Conservation (phyloP, 2,329 filamentous ascomycete species). For the Beauveria sp. region DNA sequence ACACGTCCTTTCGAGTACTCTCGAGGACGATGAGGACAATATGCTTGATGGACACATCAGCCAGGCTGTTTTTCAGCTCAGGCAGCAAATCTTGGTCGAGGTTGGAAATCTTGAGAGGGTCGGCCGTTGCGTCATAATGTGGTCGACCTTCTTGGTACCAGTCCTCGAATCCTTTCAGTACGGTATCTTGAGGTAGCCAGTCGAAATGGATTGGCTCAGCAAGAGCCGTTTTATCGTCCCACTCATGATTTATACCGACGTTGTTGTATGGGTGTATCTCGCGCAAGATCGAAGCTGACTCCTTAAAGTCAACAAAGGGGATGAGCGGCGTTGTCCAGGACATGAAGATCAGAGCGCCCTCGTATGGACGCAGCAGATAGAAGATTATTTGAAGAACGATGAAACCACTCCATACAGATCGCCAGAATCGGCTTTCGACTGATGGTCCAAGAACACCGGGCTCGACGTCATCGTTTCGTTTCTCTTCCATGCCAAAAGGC, state of each 20-base stretch:
- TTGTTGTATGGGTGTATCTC: slow-evolving; percentile 19
- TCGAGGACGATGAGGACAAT: slow-evolving; percentile 35
- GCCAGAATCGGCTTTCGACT: slow-evolving; percentile 7
- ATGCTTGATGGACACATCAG: slow-evolving; percentile 31
- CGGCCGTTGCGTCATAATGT: slow-evolving; percentile 28
- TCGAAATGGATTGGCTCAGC: slow-evolving; percentile 13
- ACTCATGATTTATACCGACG: slow-evolving; percentile 20
- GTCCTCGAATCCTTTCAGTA: slow-evolving; percentile 19
- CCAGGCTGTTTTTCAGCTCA: slow-evolving; percentile 19
- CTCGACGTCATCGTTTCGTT: background rate
- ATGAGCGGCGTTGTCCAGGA: slow-evolving; percentile 28
- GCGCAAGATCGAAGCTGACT: slow-evolving; percentile 24
- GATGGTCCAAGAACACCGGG: background rate
- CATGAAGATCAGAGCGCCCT: slow-evolving; percentile 26
- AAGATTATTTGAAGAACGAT: slow-evolving; percentile 20
- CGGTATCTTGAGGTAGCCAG: slow-evolving; percentile 21
- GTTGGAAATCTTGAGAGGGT: slow-evolving; percentile 35
- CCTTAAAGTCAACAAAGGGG: slow-evolving; percentile 28
- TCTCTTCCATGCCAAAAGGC: background rate
- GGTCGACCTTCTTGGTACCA: slow-evolving; percentile 18
- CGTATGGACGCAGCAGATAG: slow-evolving; percentile 21
- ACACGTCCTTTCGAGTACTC: slow-evolving; percentile 37
- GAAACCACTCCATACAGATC: slow-evolving; percentile 11
- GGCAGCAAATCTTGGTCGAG: slow-evolving; percentile 26
- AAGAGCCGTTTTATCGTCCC: slow-evolving; percentile 24